Evolutionary conservation across 352 stramenopile species (phyloP).

Genomic region (Phytophthora pinifolia): DNA sequence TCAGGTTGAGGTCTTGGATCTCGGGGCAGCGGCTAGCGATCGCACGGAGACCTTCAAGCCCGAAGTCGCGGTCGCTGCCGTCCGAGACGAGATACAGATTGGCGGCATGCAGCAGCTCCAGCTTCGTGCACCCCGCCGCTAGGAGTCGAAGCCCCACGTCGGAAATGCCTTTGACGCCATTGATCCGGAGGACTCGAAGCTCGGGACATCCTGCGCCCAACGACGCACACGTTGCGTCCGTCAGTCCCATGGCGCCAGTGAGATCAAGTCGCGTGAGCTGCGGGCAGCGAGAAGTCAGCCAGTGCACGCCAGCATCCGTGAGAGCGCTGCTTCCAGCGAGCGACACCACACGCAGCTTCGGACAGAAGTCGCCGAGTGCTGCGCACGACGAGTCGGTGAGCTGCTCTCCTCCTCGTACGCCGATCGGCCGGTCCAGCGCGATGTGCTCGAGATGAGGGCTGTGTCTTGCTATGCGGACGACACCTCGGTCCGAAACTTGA

Average conservation of each 20-base stretch:
- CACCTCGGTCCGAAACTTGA: conserved; percentile 80
- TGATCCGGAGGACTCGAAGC: conserved; percentile 45
- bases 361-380: conserved; percentile 71
- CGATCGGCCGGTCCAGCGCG: conserved; percentile 51
- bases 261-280: conserved; percentile 82
- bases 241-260: conserved; percentile 80
- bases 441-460: conserved; percentile 78
- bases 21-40: conserved; percentile 60
- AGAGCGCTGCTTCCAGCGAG: conserved; percentile 87
- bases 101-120: conserved; percentile 71
- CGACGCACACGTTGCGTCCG: conserved; percentile 68
- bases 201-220: conserved; percentile 40
- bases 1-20: conserved; percentile 58
- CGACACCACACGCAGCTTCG: conserved; percentile 51
- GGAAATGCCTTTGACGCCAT: conserved; percentile 73
- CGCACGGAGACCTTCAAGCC: conserved; percentile 90
- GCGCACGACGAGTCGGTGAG: conserved; percentile 90
- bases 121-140: conserved; percentile 73
- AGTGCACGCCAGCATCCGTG: conserved; percentile 90
- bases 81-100: conserved; percentile 92
- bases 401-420: conserved; percentile 50
- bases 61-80: conserved; percentile 91
- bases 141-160: conserved; percentile 87
- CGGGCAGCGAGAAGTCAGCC: conserved; percentile 80
- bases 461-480: conserved; percentile 78